These are phyloP conservation scores for Penicillium crustosum DNA, from an alignment of 2,329 filamentous ascomycete genomes.

Conservation along the genomic window DNA sequence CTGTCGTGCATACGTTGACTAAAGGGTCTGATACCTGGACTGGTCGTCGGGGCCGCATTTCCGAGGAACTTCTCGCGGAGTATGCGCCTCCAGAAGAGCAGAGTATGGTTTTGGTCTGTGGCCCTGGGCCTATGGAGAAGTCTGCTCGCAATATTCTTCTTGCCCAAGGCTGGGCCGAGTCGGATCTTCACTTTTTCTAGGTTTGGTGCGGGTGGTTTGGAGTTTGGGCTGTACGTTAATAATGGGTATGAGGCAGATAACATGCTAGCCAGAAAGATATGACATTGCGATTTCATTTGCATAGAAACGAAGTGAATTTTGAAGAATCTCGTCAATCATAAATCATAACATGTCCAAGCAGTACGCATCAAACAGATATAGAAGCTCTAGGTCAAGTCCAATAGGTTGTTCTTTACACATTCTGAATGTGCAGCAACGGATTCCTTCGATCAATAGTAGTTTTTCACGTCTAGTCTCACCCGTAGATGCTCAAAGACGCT, in stretches of 20 bases:
- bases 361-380: background rate
- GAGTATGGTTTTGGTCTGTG: slow-evolving; percentile 72
- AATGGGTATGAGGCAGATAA: background rate
- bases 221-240: background rate
- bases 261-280: background rate
- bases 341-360: slow-evolving; percentile 4
- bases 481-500: slow-evolving; percentile 69
- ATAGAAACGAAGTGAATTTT: background rate
- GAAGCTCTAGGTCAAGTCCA: too few species aligned
- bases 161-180: slow-evolving; percentile 68
- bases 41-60: slow-evolving; percentile 68
- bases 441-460: slow-evolving; percentile 56
- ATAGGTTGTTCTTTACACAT: background rate
- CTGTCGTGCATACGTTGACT: slow-evolving; percentile 68
- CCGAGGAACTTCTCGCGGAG: slow-evolving; percentile 59
- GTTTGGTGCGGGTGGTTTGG: background rate
- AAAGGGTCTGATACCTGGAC: slow-evolving; percentile 64
- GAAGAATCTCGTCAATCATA: slow-evolving; percentile 5
- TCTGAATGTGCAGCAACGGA: background rate
- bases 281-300: background rate
- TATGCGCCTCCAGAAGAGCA: slow-evolving; percentile 54
- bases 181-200: slow-evolving; percentile 75
- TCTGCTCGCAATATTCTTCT: slow-evolving; percentile 58
- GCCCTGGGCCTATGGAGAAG: slow-evolving; percentile 72
- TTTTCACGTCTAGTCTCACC: slow-evolving; percentile 68